Evolutionary conservation across 148 eudicot species (phyloP).

Genomic region (Camellia granthamiana): DNA sequence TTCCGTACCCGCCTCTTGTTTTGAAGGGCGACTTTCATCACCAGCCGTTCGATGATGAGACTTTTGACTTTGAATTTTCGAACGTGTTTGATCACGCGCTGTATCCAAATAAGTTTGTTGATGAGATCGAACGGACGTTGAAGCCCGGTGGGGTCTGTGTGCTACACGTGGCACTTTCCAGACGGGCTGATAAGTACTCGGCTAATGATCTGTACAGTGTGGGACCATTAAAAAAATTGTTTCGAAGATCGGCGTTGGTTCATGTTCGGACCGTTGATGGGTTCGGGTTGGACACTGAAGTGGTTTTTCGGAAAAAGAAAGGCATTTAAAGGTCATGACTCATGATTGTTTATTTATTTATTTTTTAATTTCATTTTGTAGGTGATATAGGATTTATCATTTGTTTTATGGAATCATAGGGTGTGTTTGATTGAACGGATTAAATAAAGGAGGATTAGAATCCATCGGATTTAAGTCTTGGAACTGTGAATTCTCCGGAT

Average conservation of each 20-base stretch:
- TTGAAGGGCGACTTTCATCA: constrained; percentile 64
- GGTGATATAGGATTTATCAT: neutral
- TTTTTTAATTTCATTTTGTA: neutral
- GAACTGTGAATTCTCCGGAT: too few species aligned
- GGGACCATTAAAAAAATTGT: constrained; percentile 43
- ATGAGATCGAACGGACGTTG: constrained; percentile 76
- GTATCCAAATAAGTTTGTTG: constrained; percentile 59
- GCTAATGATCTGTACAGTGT: constrained; percentile 71
- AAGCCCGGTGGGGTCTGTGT: constrained; percentile 68
- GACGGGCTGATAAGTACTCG: constrained; percentile 77
- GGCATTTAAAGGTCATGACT: neutral
- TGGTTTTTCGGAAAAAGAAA: constrained; percentile 6
- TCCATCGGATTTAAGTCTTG: too few species aligned
- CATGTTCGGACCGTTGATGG: constrained; percentile 58
- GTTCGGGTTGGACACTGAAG: constrained; percentile 54
- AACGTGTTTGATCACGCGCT: constrained; percentile 87
- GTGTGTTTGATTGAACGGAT: too few species aligned
- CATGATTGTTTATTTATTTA: neutral
- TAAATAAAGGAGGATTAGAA: too few species aligned
- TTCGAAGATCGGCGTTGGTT: constrained; percentile 52
- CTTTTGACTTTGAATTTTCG: constrained; percentile 70
- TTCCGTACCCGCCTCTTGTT: constrained; percentile 72
- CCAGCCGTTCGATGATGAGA: constrained; percentile 53
- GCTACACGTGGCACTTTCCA: constrained; percentile 58
- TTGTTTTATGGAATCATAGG: too few species aligned